Percentiles rank a stretch among this genome's conserved stretches.
Conservation (phyloP, 352 stramenopile species). For the Pythium rhizo-oryzae region DNA sequence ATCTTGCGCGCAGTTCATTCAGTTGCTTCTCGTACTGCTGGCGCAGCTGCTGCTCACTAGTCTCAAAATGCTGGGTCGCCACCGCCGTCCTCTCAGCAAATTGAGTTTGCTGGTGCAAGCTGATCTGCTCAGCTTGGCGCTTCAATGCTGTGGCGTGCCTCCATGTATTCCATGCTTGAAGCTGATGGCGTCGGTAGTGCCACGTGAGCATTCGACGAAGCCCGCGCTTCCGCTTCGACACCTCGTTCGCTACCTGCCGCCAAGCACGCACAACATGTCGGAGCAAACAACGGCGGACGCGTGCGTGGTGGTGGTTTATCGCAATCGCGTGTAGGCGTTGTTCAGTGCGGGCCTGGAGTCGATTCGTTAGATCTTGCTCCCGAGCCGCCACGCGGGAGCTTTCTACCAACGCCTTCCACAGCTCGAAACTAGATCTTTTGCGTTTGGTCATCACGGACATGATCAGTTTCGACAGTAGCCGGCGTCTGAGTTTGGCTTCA, state of each 20-base stretch:
- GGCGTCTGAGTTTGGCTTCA: neutral
- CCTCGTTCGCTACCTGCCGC: neutral
- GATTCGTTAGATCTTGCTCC: neutral
- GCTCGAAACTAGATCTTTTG: conserved; percentile 10
- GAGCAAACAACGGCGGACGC: neutral
- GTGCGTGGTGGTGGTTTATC: conserved; percentile 7
- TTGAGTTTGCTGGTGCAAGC: neutral
- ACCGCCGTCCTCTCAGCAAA: neutral
- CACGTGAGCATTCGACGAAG: conserved; percentile 12
- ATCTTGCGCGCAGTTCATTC: conserved; percentile 2
- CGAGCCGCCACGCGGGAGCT: neutral
- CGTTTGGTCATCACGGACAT: neutral
- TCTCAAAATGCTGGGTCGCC: neutral
- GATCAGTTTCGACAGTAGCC: conserved; percentile 2
- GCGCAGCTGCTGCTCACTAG: conserved; percentile 2
- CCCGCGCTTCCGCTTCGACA: neutral
- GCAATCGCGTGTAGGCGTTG: conserved; percentile 19
- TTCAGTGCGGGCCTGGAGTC: neutral
- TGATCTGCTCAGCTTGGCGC: neutral
- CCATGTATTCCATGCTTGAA: conserved; percentile 22
- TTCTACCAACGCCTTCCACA: neutral
- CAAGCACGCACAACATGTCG: conserved; percentile 15
- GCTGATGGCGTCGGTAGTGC: conserved; percentile 5
- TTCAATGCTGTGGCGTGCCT: conserved; percentile 1
- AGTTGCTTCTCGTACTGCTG: conserved; percentile 9